Base-by-base conservation (phyloP, 2,329 filamentous ascomycete genomes). In the Fusarium sp. region DNA sequence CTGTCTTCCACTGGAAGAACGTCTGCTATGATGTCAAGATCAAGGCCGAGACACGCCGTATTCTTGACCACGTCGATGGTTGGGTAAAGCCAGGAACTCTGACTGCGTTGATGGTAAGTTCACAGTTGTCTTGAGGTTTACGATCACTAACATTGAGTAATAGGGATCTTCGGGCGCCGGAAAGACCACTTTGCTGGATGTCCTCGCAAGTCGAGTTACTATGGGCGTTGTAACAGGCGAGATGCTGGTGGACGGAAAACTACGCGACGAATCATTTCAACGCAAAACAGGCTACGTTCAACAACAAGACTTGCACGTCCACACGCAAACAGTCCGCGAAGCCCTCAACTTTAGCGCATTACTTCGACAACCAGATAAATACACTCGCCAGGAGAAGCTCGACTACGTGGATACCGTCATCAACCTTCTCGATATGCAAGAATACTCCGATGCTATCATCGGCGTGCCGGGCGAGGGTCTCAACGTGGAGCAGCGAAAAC, bases 251-350 rank as follows among this genome's bases (percentile, higher is more conserved):
- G 83, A 87, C 58, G 85, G 85, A 16, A 85, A 84, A 37, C 87
- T 86, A 34, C 88, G 91, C 33, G 92, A 94, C 69, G 84, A 85
- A 11, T 92, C 91, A 0, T 97, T 97, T 84, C 92, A 96, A 77
- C 89, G 93, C 58, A 94, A 93, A 80, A 95, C 92, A 0, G 93
- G 93, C 37, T 96, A 96, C 71, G 93, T 93, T 26, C 92, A 96
- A 75, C 93, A 97, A 77, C 92, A 96, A 75, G 93, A 97, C 84
- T 84, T 97, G 6, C 93, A 97, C 77, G 84, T 95, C 33, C 84
- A 89, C 20, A 96, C 92, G 0, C 88, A 89, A 1, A 97, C 93
- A 0, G 93, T 97, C 30, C 89, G 93, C 61, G 93, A 97, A 79
- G 92, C 93, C 10, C 84, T 97, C 26, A 87, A 87, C 64, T 97